Conservation (phyloP, 176 grass and related monocot genomes). For the Bothriochloa decipiens region DNA sequence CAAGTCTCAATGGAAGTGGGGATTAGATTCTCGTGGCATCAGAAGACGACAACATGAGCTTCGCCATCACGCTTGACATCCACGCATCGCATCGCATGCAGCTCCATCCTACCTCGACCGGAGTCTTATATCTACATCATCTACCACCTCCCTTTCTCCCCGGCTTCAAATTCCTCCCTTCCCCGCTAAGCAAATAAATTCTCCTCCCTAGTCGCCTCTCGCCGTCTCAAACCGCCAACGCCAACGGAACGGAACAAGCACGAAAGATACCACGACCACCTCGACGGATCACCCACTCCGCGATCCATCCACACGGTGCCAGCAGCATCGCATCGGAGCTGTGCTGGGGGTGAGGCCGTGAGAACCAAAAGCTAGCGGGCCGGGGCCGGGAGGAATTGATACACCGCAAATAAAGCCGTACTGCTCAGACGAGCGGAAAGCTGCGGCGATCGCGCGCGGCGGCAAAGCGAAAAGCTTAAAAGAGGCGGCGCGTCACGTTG, state of each 20-base stretch:
- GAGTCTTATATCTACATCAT: slow-evolving; percentile 20
- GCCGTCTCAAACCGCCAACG: not conserved
- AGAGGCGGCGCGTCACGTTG: slow-evolving; percentile 17
- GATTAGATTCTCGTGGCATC: not conserved
- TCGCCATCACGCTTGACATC: not conserved
- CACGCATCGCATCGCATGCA: not conserved
- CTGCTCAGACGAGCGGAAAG: not conserved
- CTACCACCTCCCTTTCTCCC: not conserved
- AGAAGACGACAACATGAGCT: not conserved
- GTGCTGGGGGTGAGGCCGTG: not conserved
- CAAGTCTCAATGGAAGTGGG: not conserved
- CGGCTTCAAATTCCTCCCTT: slow-evolving; percentile 60
- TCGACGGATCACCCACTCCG: not conserved
- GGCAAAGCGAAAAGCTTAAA: slow-evolving; percentile 40
- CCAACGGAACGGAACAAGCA: not conserved
- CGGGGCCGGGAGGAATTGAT: slow-evolving; percentile 17
- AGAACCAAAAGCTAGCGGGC: not conserved
- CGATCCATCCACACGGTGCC: not conserved
- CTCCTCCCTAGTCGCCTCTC: slow-evolving; percentile 15
- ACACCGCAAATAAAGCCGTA: not conserved
- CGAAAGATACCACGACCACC: slow-evolving; percentile 9
- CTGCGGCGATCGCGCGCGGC: slow-evolving; percentile 18
- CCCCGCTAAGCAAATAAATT: slow-evolving; percentile 38
- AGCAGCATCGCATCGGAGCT: not conserved
- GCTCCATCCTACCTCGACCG: not conserved